Evolutionary conservation across 345 rosid genomes (phyloP), one percentile per base, ranked within the genome.

Genomic region (Anastatica hierochuntica): DNA sequence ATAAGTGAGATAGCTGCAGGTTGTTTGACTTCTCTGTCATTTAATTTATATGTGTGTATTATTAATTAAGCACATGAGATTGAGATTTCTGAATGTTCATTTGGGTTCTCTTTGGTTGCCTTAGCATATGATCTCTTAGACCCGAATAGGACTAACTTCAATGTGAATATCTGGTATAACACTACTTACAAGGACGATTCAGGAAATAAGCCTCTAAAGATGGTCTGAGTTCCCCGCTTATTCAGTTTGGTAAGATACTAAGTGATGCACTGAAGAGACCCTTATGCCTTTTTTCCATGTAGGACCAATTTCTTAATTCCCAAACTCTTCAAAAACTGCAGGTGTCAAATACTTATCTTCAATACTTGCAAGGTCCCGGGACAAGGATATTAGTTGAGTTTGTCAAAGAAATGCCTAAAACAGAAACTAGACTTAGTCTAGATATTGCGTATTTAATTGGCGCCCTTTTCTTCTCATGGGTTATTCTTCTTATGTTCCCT

Each of bases 111-210:
- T 63, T 75, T 55, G n/a, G n/a, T 67, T 72, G 56, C 50, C 39
- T 46, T 76, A 92, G 98, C 81, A 24, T 94, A 88, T 69, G 99
- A 94, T 81, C 79, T 88, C 72, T 66, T 80, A 63, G 71, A 94
- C 67, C 77, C 99, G 26, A 49, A 74, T 54, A 49, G 16, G 29
- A 76, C 34, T 41, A 82, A 63, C 42, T 85, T 81, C 57, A 85
- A 83, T 47, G 81, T 80, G 70, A 83, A 56, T 72, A 56, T 88
- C 48, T 85, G 87, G 97, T 94, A 83, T 79, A 88, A 94, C 62
- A 74, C 94, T 35, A 77, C 87, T 13, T 73, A 63, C 53, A 69
- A 67, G 67, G 54, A 77, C 43, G 56, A 42, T 40, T 5, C 63
- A 24, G 31, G 55, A 19, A 21, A 24, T 39, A 2, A 5, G 10